phyloP scores from a whole-genome alignment of 495 filamentous ascomycete species.

The Aspergillus leporis region DNA sequence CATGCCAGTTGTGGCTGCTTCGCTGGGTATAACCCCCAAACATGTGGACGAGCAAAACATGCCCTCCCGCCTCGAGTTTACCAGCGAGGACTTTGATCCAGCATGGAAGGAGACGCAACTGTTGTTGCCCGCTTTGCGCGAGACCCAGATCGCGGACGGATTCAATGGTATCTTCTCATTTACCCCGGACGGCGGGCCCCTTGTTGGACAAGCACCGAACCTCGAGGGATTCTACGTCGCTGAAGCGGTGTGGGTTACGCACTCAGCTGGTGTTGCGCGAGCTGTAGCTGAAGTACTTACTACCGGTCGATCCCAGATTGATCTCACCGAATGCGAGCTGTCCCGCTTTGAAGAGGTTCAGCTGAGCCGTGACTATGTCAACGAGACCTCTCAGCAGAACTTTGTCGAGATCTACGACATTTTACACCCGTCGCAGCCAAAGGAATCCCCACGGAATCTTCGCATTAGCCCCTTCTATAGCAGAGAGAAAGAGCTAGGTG shows the following conservation, averaged over 20 bases:
- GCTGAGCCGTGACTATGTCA: slow-evolving; percentile 41
- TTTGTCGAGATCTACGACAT: slow-evolving; percentile 57
- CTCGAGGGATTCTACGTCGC: slow-evolving; percentile 54
- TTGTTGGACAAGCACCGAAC: slow-evolving; percentile 47
- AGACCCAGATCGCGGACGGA: slow-evolving; percentile 45
- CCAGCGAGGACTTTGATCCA: slow-evolving; percentile 47
- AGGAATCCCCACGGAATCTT: slow-evolving; percentile 47
- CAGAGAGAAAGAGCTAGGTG: slow-evolving; percentile 47
- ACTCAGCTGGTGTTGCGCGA: slow-evolving; percentile 53
- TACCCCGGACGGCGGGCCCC: slow-evolving; percentile 52
- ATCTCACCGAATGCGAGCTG: slow-evolving; percentile 50
- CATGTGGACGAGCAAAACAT: slow-evolving; percentile 53
- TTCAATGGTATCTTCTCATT: slow-evolving; percentile 58
- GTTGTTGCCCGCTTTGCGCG: slow-evolving; percentile 43
- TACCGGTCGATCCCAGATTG: slow-evolving; percentile 43
- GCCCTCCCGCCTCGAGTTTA: slow-evolving; percentile 53
- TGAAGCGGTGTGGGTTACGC: slow-evolving; percentile 57
- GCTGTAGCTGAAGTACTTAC: slow-evolving; percentile 51
- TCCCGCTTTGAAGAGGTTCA: slow-evolving; percentile 53
- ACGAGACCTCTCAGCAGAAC: slow-evolving; percentile 50
- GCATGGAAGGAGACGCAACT: slow-evolving; percentile 48
- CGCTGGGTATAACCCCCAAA: slow-evolving; percentile 39
- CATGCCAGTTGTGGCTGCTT: slow-evolving; percentile 48
- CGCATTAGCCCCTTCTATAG: slow-evolving; percentile 47
- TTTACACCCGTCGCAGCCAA: slow-evolving; percentile 49